Conservation (phyloP, 176 grass and related monocot species). For the Musa itinerans region DNA sequence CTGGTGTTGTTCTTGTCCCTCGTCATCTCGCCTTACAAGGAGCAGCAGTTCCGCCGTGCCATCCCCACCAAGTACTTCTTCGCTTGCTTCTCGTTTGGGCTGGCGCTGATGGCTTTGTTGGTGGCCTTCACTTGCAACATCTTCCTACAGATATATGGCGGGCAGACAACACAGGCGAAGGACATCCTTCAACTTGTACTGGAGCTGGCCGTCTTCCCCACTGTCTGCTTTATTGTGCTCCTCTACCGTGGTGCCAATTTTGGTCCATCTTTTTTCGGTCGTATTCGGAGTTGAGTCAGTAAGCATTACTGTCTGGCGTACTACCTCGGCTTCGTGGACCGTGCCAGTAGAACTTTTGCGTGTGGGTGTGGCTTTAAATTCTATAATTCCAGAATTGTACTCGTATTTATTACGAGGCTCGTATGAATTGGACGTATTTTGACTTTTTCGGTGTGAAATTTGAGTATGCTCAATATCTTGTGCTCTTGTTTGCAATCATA, state of each 20-base stretch:
- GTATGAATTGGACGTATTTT: too few species aligned
- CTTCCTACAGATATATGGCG: constrained; percentile 21
- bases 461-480: too few species aligned
- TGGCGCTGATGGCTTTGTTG: constrained; percentile 12
- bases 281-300: too few species aligned
- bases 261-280: neutral
- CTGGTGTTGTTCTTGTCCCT: constrained; percentile 30
- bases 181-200: constrained; percentile 13
- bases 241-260: neutral
- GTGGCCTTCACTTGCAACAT: constrained; percentile 22
- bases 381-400: too few species aligned
- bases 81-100: constrained; percentile 6
- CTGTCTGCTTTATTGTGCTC: constrained; percentile 2
- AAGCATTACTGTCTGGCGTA: too few species aligned
- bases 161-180: neutral
- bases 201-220: constrained; percentile 19
- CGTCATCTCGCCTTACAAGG: constrained; percentile 18
- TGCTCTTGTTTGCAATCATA: too few species aligned
- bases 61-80: constrained; percentile 22
- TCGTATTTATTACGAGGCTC: too few species aligned
- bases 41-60: constrained; percentile 17
- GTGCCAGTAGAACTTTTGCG: too few species aligned
- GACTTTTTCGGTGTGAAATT: too few species aligned
- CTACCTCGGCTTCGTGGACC: too few species aligned
- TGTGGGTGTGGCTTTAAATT: too few species aligned